Base-by-base conservation (phyloP, 768 basidiomycete species). In the Russula ochroleuca region DNA sequence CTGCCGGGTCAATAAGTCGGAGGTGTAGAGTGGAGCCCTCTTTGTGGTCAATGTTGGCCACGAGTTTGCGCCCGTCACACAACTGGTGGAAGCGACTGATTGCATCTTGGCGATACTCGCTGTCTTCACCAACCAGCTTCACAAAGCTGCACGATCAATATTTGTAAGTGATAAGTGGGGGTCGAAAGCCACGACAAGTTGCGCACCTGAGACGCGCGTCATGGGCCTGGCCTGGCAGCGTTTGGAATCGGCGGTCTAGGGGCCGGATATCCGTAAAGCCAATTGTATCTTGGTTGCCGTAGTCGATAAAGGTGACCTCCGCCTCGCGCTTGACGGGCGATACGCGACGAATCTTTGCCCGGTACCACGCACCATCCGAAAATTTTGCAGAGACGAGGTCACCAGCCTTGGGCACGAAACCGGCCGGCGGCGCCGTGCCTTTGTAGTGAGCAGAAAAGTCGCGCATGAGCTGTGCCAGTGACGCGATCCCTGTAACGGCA, bases 311-410 rank as follows among this genome's bases (percentile, higher is more conserved):
- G 9, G 88, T 87, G 38, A 99, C 88, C 73, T 97, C 92, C 7
- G 93, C 94, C 75, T 97, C 93, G 72, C 90, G 94, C 77, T 95
- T 97, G 47, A 91, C 69, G 5, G 92, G 85, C 50, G 92, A 95
- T n/a, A 84, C 78, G 23, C 91, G 83, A 57, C 90, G 88, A 64
- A 98, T 87, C 77, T 86, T 91, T 49, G 96, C 96, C 57, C 96
- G 90, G 75, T 98, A 98, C 97, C 96, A 99, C 53, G 87, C 79
- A 9, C 92, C 92, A 70, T 97, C 90, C 53, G 89, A 90, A 76
- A 98, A 98, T 72, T 94, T 94, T 19, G 94, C 96, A 14, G 92
- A 93, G 19, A 99, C 92, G 31, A 98, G 79, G 61, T 98, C 94
- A 9, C 94, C 94, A 21, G 82, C 84, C 71, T 85, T 86, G 0